phyloP scores from a whole-genome alignment of 2,329 filamentous ascomycete genomes.

The Fusarium agapanthi region DNA sequence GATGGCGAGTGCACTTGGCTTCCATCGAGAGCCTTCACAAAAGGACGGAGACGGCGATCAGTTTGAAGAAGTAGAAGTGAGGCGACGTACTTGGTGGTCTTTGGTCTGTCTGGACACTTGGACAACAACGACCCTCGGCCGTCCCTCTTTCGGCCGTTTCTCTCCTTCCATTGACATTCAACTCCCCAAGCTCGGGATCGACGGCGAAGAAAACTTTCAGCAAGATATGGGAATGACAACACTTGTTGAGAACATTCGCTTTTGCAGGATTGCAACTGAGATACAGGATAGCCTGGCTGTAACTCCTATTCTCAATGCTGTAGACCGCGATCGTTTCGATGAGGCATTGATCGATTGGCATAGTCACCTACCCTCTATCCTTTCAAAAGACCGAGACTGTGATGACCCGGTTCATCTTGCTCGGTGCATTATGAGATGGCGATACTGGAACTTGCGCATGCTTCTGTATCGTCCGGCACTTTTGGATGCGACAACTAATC shows the following conservation, averaged over 20 bases:
- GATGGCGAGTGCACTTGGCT: constrained; percentile 3
- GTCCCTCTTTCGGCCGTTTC: constrained; percentile 1
- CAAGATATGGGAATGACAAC: neutral
- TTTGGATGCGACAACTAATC: neutral
- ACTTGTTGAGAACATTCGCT: neutral
- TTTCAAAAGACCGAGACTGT: neutral
- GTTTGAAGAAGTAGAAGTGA: neutral
- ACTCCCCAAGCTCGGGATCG: neutral
- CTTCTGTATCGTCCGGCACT: neutral
- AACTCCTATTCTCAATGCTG: neutral
- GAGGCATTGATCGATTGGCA: neutral
- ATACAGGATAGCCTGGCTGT: constrained; percentile 1
- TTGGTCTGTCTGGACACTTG: neutral
- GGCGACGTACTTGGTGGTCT: constrained; percentile 5
- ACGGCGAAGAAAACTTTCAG: neutral
- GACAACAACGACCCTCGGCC: neutral
- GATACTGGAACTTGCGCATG: constrained; percentile 9
- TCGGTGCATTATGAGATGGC: constrained; percentile 1
- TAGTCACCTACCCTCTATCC: neutral
- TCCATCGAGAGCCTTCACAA: neutral
- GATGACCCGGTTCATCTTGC: neutral
- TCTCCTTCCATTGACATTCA: constrained; percentile 1
- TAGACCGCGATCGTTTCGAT: neutral
- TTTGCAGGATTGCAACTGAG: constrained; percentile 4
- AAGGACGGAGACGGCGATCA: neutral